Percentiles rank a stretch among this genome's conserved stretches.
phyloP scores from a whole-genome alignment of 2,329 filamentous ascomycete species.

The Macrophomina pseudophaseolina region DNA sequence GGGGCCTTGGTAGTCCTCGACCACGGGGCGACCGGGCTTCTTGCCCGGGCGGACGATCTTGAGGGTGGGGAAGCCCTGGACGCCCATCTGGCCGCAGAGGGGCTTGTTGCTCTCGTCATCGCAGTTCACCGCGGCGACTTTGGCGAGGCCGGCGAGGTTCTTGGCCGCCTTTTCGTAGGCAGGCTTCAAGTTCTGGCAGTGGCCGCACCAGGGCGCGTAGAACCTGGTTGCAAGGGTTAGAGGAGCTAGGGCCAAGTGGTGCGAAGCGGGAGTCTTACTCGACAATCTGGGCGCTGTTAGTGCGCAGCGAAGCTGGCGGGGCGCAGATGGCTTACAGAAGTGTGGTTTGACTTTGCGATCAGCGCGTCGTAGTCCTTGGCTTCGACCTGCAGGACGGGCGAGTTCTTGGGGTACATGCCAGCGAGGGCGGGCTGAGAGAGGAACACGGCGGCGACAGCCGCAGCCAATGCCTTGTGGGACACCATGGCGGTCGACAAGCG shows the following conservation, averaged over 20 bases:
- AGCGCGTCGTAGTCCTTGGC: conserved; percentile 79
- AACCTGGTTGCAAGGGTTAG: conserved; percentile 67
- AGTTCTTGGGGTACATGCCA: conserved; percentile 83
- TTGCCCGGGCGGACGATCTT: conserved; percentile 90
- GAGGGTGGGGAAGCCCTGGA: conserved; percentile 93
- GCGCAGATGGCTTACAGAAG: conserved; percentile 68
- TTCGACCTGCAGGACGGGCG: conserved; percentile 82
- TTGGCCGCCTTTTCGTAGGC: conserved; percentile 94
- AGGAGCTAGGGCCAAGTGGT: conserved; percentile 19
- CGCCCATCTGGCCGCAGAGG: conserved; percentile 82
- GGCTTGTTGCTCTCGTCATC: conserved; percentile 92
- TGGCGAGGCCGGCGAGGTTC: conserved; percentile 86
- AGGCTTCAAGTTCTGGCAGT: conserved; percentile 94
- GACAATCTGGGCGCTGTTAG: conserved; percentile 32
- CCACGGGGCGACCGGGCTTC: conserved; percentile 76
- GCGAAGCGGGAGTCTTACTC: conserved; percentile 31
- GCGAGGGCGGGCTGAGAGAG: conserved; percentile 69
- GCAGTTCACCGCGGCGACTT: conserved; percentile 93
- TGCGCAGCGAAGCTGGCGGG: background rate
- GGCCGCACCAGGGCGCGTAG: conserved; percentile 97
- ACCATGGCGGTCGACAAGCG: conserved; percentile 38
- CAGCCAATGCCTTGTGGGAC: conserved; percentile 47
- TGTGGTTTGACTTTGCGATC: conserved; percentile 88
- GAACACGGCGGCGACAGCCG: conserved; percentile 66
- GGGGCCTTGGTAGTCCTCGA: conserved; percentile 89